These are phyloP conservation scores for Massarina eburnea DNA, from an alignment of 2,329 filamentous ascomycete genomes.

Conservation along the genomic window DNA sequence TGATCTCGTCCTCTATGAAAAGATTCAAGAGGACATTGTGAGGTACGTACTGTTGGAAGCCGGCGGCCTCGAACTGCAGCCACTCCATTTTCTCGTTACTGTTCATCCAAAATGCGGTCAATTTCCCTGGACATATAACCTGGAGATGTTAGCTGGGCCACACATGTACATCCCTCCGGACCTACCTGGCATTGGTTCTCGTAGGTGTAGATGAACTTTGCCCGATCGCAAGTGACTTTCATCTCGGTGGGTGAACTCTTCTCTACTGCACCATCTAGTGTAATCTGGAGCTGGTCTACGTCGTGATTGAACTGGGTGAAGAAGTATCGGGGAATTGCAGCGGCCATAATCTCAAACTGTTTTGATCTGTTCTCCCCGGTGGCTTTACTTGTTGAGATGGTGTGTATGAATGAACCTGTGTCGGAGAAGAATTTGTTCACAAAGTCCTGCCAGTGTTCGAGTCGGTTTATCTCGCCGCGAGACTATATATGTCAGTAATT, in stretches of 20 bases:
- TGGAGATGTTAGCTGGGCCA: slow-evolving; percentile 42
- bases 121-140: slow-evolving; percentile 74
- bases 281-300: slow-evolving; percentile 81
- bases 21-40: slow-evolving; percentile 59
- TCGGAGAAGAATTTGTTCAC: slow-evolving; percentile 80
- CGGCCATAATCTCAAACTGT: slow-evolving; percentile 81
- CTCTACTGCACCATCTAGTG: slow-evolving; percentile 70
- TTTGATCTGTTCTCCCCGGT: slow-evolving; percentile 65
- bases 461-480: slow-evolving; percentile 61
- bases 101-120: slow-evolving; percentile 77
- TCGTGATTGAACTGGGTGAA: slow-evolving; percentile 83
- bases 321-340: slow-evolving; percentile 85
- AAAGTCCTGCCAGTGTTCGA: slow-evolving; percentile 77
- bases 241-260: slow-evolving; percentile 63
- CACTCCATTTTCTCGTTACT: slow-evolving; percentile 76
- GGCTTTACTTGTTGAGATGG: slow-evolving; percentile 54
- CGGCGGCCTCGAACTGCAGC: slow-evolving; percentile 75
- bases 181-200: slow-evolving; percentile 78
- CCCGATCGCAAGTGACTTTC: slow-evolving; percentile 73
- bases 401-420: slow-evolving; percentile 74
- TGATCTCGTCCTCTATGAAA: slow-evolving; percentile 50
- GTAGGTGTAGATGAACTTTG: slow-evolving; percentile 88
- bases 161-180: slow-evolving; percentile 12
- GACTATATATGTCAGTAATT: slow-evolving; percentile 15
- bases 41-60: slow-evolving; percentile 82